phyloP scores from a whole-genome alignment of 2,329 filamentous ascomycete species.

The Ophiostoma quercus region DNA sequence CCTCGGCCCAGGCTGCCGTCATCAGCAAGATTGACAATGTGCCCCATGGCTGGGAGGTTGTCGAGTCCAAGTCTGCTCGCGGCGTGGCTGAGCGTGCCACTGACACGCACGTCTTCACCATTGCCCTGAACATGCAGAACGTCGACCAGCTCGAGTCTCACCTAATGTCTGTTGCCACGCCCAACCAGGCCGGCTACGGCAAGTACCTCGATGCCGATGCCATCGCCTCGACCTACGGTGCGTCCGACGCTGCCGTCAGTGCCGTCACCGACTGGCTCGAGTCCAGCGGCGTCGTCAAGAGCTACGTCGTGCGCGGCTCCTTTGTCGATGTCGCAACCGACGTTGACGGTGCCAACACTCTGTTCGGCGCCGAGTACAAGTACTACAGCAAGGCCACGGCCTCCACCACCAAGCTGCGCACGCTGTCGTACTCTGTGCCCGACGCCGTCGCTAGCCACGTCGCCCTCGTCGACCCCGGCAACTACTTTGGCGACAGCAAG shows the following conservation, averaged over 20 bases:
- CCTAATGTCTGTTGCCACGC: slow-evolving; percentile 57
- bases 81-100: slow-evolving; percentile 5
- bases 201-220: slow-evolving; percentile 55
- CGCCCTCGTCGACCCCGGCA: slow-evolving; percentile 61
- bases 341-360: slow-evolving; percentile 30
- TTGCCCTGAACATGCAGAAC: slow-evolving; percentile 31
- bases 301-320: slow-evolving; percentile 40
- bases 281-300: slow-evolving; percentile 41
- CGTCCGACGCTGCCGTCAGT: slow-evolving; percentile 43
- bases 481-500: slow-evolving; percentile 45
- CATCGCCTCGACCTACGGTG: slow-evolving; percentile 49
- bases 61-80: neutral
- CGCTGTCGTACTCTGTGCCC: slow-evolving; percentile 56
- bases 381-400: slow-evolving; percentile 29
- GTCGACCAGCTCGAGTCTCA: slow-evolving; percentile 48
- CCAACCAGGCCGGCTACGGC: slow-evolving; percentile 54
- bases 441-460: slow-evolving; percentile 49
- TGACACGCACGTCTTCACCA: slow-evolving; percentile 28
- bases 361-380: slow-evolving; percentile 32
- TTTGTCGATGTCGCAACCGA: slow-evolving; percentile 31
- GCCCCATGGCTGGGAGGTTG: slow-evolving; percentile 25
- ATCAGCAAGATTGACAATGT: slow-evolving; percentile 24
- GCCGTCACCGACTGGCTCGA: slow-evolving; percentile 53
- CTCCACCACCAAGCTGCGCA: slow-evolving; percentile 43
- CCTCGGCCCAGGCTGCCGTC: slow-evolving; percentile 21